Conservation (phyloP, 2,329 filamentous ascomycete genomes). For the Xylariaceae sp. region DNA sequence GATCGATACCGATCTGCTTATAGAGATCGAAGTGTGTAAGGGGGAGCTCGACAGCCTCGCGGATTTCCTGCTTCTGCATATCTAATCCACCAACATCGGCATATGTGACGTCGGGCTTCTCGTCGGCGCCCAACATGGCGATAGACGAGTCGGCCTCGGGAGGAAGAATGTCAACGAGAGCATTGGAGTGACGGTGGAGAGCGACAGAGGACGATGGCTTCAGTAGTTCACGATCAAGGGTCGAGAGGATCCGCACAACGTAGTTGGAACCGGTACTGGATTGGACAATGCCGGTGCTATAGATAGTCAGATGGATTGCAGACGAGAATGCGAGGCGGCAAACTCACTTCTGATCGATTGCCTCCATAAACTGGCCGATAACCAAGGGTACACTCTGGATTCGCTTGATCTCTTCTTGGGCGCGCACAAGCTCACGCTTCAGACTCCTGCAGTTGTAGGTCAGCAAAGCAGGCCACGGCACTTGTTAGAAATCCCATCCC, state of each 20-base stretch:
- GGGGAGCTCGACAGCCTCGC: constrained; percentile 94
- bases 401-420: constrained; percentile 98
- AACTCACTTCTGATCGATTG: constrained; percentile 93
- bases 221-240: constrained; percentile 94
- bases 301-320: constrained; percentile 1
- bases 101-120: constrained; percentile 98
- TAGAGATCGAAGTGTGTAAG: constrained; percentile 98
- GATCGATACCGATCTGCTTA: constrained; percentile 98
- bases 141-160: constrained; percentile 98
- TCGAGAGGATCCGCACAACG: constrained; percentile 95
- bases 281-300: constrained; percentile 93
- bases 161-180: constrained; percentile 96
- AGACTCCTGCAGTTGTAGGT: constrained; percentile 61
- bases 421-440: constrained; percentile 93
- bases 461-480: constrained; percentile 4
- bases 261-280: constrained; percentile 98
- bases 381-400: constrained; percentile 98
- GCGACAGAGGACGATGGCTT: constrained; percentile 98
- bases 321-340: not conserved
- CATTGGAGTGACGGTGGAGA: constrained; percentile 96
- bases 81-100: constrained; percentile 96
- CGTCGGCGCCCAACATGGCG: constrained; percentile 91
- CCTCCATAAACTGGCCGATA: constrained; percentile 99
- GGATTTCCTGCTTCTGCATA: constrained; percentile 99
- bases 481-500: too few species aligned